Evolutionary conservation across 1,139 yeast species (phyloP).

Genomic region (Saccharomyces hybrid): DNA sequence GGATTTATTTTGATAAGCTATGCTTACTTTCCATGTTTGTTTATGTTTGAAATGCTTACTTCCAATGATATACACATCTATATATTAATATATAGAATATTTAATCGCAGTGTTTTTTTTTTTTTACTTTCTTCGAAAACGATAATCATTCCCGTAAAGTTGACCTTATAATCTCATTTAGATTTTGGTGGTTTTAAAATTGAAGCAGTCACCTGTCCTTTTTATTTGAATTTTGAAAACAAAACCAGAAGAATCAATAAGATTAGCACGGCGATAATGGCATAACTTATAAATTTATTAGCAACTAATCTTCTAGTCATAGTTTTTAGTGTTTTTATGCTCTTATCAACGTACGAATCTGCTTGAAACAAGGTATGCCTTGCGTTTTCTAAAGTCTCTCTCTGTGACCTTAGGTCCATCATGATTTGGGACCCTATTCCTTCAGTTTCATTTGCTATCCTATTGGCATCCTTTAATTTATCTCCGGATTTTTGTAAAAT

Average conservation of each 20-base stretch:
- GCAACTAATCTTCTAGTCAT: constrained; percentile 97
- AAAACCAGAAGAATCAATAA: constrained; percentile 76
- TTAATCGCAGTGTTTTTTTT: not conserved
- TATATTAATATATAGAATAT: not conserved
- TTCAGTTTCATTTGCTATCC: constrained; percentile 91
- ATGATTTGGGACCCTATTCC: constrained; percentile 84
- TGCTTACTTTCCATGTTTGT: not conserved
- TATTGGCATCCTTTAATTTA: constrained; percentile 76
- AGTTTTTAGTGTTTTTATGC: constrained; percentile 75
- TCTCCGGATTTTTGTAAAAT: constrained; percentile 78
- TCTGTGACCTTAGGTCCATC: constrained; percentile 81
- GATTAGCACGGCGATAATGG: constrained; percentile 86
- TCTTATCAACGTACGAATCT: constrained; percentile 85
- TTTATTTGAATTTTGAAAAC: constrained; percentile 60
- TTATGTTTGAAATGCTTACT: not conserved
- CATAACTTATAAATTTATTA: constrained; percentile 84
- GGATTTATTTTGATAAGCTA: not conserved
- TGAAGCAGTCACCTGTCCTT: not conserved
- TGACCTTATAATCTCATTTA: not conserved
- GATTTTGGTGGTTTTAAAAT: not conserved
- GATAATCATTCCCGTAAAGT: not conserved
- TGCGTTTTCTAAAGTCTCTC: constrained; percentile 84
- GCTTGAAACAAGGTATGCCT: constrained; percentile 83
- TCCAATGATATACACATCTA: not conserved
- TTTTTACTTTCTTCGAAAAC: not conserved